phyloP scores from a whole-genome alignment of 129 eudicot genomes.

The Dittrichia graveolens region DNA sequence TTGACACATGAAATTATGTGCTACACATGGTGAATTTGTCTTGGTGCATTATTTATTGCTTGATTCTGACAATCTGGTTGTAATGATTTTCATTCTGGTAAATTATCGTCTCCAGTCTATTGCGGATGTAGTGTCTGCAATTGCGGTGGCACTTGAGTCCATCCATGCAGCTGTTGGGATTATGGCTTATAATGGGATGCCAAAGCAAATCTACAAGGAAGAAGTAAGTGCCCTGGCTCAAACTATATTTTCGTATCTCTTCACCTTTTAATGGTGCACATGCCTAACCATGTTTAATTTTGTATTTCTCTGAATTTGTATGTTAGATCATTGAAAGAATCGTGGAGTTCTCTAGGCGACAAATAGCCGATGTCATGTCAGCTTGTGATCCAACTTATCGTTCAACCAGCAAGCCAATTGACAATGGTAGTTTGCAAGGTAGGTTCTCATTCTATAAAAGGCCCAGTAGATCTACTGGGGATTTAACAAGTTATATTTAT shows the following conservation, averaged over 20 bases:
- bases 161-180: slow-evolving; percentile 87
- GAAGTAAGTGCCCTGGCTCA: slow-evolving; percentile 57
- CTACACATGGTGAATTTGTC: slow-evolving; percentile 1
- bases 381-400: slow-evolving; percentile 81
- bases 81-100: slow-evolving; percentile 20
- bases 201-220: slow-evolving; percentile 88
- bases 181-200: slow-evolving; percentile 85
- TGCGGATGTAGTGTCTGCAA: slow-evolving; percentile 62
- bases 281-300: slow-evolving; percentile 8
- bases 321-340: slow-evolving; percentile 89
- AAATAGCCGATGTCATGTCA: slow-evolving; percentile 75
- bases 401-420: slow-evolving; percentile 71
- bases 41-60: background rate
- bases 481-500: background rate
- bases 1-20: slow-evolving; percentile 19
- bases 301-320: slow-evolving; percentile 22
- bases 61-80: slow-evolving; percentile 2
- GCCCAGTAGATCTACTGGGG: background rate
- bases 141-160: slow-evolving; percentile 77
- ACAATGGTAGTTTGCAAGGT: slow-evolving; percentile 66
- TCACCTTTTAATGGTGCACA: slow-evolving; percentile 18
- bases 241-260: slow-evolving; percentile 10
- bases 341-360: slow-evolving; percentile 87
- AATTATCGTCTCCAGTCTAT: slow-evolving; percentile 55
- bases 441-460: slow-evolving; percentile 31